A percentile compares a stretch with the other conserved stretches of the same genome.
These are phyloP conservation scores for Tolypocladium tropicale DNA, from an alignment of 2,329 filamentous ascomycete species.

Conservation along the genomic window DNA sequence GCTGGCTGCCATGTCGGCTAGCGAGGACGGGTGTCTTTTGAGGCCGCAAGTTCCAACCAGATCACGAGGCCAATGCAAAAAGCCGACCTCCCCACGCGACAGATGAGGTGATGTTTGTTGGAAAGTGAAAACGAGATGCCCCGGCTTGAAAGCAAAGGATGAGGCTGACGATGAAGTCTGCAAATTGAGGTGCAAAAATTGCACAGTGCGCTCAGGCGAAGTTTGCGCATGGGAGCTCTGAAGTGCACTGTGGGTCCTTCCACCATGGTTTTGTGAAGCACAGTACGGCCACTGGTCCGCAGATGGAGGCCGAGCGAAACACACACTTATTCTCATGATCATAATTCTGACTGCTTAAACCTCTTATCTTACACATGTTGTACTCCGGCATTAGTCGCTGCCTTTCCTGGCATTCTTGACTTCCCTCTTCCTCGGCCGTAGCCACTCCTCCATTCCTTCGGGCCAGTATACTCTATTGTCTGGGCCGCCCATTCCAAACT, in stretches of 20 bases:
- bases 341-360: too few relatives aligned
- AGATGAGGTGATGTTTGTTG: not conserved
- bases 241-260: not conserved
- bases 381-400: constrained; percentile 21
- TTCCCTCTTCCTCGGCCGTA: constrained; percentile 68
- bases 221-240: not conserved
- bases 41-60: not conserved
- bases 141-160: not conserved
- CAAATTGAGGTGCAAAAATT: not conserved
- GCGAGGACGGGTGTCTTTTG: not conserved
- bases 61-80: not conserved
- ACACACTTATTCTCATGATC: too few relatives aligned
- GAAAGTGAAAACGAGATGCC: not conserved
- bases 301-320: too few relatives aligned
- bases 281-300: too few relatives aligned
- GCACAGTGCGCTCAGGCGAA: not conserved
- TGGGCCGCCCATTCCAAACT: constrained; percentile 78
- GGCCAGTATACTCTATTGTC: constrained; percentile 85
- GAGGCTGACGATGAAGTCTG: not conserved
- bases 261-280: not conserved
- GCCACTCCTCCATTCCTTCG: constrained; percentile 79
- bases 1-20: constrained; percentile 3
- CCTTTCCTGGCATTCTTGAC: constrained; percentile 34
- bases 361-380: constrained; percentile 12
- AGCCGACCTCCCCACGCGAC: not conserved